Evolutionary conservation across 768 basidiomycete genomes (phyloP), one percentile per base, ranked within the genome.

Genomic region (Tricholoma furcatifolium): DNA sequence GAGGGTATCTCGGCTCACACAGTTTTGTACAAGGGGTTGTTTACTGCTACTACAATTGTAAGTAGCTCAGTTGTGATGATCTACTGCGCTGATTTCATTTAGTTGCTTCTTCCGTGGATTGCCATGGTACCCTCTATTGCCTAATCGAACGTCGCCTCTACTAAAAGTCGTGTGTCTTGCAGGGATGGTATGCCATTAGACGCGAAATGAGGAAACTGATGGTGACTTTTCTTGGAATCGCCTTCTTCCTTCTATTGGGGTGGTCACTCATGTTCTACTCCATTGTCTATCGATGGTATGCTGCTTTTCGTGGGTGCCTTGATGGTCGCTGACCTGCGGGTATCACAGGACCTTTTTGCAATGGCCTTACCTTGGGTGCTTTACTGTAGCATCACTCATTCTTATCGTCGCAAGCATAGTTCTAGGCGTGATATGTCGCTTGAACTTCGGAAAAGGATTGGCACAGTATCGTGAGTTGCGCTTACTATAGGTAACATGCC

Each of bases 111-210:
- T 12, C 81, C 81, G 1, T 83, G 81, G 81, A 74, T 82, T 15
- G 60, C 68, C n/a, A 64, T 78, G 71, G 81, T 80, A 54, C 32
- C 67, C 54, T 14, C 24, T 4, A 15, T 11, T 4, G 42, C 5
- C 15, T 24, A 44, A 23, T 11, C 14, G 20, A 14, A 11, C 10
- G 4, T 34, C 36, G 27, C 10, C 9, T 45, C 23, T 17, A 50
- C n/a, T 41, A 44, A 47, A 6, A 36, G 15, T 17, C 46, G 17
- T 12, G n/a, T 18, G 27, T 38, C 17, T 44, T 30, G 32, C 46
- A 81, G 81, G 83, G 83, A 17, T 83, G 79, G 79, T 77, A 73
- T 53, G 71, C 79, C 11, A 76, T 83, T 18, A 73, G 73, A 9
- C 66, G 65, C 1, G 82, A 85, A 62, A 65, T 65, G 59, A 77